Percentiles rank a stretch among this genome's conserved stretches.
Evolutionary conservation across 768 basidiomycete species (phyloP).

Genomic region (Jaapia argillacea): DNA sequence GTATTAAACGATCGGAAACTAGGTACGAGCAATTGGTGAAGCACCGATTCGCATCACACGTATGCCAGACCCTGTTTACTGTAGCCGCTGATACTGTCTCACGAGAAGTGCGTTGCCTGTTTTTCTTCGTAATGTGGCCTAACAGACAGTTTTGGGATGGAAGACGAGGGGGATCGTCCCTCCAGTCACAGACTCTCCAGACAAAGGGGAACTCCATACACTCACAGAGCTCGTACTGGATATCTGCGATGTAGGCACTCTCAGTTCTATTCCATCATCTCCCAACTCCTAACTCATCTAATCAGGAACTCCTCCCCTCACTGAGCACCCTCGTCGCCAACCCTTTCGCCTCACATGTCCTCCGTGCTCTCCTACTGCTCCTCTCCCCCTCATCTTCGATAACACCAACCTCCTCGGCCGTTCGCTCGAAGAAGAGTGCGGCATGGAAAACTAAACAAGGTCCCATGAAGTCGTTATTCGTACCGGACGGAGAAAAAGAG

Average conservation of each 20-base stretch:
- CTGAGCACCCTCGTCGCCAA: constrained; percentile 66
- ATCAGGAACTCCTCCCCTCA: constrained; percentile 60
- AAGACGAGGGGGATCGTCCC: constrained; percentile 50
- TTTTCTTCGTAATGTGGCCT: neutral
- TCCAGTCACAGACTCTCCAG: constrained; percentile 29
- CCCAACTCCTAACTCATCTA: constrained; percentile 1
- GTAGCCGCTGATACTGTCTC: constrained; percentile 54
- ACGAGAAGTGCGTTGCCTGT: constrained; percentile 44
- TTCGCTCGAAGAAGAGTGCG: constrained; percentile 81
- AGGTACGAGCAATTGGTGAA: constrained; percentile 57
- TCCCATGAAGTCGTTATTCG: constrained; percentile 71
- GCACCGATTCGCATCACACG: constrained; percentile 93
- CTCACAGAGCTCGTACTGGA: constrained; percentile 56
- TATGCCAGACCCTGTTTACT: constrained; percentile 80
- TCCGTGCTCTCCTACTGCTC: constrained; percentile 70
- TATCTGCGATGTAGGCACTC: constrained; percentile 42
- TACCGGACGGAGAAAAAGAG: constrained; percentile 16
- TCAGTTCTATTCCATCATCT: constrained; percentile 14
- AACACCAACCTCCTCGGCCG: constrained; percentile 22
- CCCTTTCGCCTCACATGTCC: constrained; percentile 84
- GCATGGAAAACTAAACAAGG: constrained; percentile 79
- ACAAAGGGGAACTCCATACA: constrained; percentile 57
- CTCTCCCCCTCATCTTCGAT: constrained; percentile 50
- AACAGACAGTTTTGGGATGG: neutral
- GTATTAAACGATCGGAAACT: constrained; percentile 1